Percentiles rank a stretch among this genome's conserved stretches.
Evolutionary conservation across 257 asterid genomes (phyloP).

Genomic region (Solanum corneliomulleri): DNA sequence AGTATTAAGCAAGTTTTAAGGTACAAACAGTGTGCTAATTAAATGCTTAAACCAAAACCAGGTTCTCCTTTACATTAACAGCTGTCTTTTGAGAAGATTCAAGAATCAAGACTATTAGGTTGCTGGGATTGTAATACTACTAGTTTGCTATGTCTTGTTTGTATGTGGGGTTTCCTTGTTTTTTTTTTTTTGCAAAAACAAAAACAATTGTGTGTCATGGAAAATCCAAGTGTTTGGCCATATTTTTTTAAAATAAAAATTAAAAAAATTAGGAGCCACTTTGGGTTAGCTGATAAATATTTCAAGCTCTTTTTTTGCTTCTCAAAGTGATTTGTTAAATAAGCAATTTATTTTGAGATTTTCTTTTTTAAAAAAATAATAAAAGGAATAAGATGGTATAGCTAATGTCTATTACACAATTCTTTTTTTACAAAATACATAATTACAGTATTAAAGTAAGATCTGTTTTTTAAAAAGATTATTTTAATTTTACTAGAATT

Average conservation of each 20-base stretch:
- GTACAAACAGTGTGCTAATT: not conserved
- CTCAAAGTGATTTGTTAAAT: not conserved
- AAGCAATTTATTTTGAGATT: not conserved
- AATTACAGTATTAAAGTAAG: too few species aligned
- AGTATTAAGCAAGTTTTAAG: not conserved
- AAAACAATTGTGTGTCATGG: not conserved
- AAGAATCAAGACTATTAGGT: not conserved
- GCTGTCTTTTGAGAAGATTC: not conserved
- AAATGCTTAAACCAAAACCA: not conserved
- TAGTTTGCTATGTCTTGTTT: not conserved
- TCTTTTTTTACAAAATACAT: too few species aligned
- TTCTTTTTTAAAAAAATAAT: not conserved
- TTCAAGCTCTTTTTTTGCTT: not conserved
- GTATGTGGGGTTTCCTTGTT: not conserved
- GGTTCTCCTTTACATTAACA: not conserved
- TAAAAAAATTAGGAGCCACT: not conserved
- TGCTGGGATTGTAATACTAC: not conserved
- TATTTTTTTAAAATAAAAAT: not conserved
- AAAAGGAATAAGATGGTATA: too few species aligned
- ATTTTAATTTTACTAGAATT: rapidly evolving
- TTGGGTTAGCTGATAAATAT: not conserved
- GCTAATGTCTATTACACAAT: too few species aligned
- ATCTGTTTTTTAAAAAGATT: too few species aligned
- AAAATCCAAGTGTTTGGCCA: not conserved
- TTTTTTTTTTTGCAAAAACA: not conserved